Base-by-base conservation (phyloP, 805 yeast genomes). In the Metschnikowia lochheadii region DNA sequence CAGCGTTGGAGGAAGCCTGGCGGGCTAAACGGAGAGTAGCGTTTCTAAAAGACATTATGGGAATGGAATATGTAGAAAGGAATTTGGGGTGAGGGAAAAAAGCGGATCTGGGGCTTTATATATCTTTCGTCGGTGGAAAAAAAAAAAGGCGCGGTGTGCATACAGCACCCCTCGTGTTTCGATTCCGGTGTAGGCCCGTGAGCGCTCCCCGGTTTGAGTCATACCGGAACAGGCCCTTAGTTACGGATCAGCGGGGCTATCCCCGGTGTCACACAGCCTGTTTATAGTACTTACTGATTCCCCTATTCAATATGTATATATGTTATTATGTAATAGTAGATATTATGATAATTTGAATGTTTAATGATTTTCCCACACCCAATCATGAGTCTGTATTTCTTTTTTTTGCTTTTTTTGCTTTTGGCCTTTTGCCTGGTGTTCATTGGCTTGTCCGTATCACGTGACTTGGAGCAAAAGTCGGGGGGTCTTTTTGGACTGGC, bases 11-110 rank as follows among this genome's bases (percentile, higher is more conserved):
- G 38, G 72, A 55, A 61, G 78, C 77, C 55, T 69, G 66, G 68
- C 79, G 77, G 54, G 77, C 78, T 69, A 73, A 65, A 62, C 76
- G 75, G 50, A 72, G 57, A 49, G 77, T 64, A 56, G 72, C 62
- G 66, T 63, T 67, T 73, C 77, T 74, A 61, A 73, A 67, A 52
- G 78, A 74, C 78, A 73, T 74, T 49, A 40, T 63, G 38, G 17
- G 34, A 34, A 23, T 44, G 13, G 34, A 34, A 23, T 44, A 32
- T 41, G 18, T 29, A 41, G 45, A 48, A 45, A 49, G 45, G 26
- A 37, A 14, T 8, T 26, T 15, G 38, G 35, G 39, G 44, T 40
- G 44, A 15, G 44, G 38, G 43, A 21, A 40, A 40, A 40, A 36
- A 6, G 46, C 44, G 54, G 47, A 18, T 36, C 34, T 36, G 49